These are phyloP conservation scores for Globisporangium polare DNA, from an alignment of 352 stramenopile species.

Conservation along the genomic window DNA sequence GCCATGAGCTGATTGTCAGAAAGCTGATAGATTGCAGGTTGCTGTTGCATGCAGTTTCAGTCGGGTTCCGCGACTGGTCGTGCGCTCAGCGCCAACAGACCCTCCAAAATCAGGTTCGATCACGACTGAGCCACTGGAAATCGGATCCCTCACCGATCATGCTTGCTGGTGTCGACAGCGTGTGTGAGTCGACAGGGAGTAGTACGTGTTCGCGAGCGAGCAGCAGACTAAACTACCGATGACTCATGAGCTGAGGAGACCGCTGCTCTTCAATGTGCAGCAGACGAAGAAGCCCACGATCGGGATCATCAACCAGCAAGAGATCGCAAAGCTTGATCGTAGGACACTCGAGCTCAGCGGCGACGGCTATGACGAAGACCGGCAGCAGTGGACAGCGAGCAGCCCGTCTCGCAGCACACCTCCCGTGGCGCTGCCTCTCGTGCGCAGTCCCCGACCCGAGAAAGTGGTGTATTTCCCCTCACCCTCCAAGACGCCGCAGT, in stretches of 20 bases:
- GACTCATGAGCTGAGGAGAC: conserved; percentile 51
- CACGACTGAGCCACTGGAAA: neutral
- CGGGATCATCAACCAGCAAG: conserved; percentile 44
- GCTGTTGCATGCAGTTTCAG: neutral
- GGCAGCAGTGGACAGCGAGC: neutral
- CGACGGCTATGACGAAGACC: conserved; percentile 16
- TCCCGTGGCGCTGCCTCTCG: conserved; percentile 44
- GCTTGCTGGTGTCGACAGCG: neutral
- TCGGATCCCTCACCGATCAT: neutral
- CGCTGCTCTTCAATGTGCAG: conserved; percentile 52
- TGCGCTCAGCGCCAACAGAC: neutral
- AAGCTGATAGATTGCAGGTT: too few species aligned
- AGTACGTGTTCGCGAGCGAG: neutral
- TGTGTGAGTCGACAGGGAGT: neutral
- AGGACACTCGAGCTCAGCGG: conserved; percentile 14
- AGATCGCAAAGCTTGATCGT: conserved; percentile 34
- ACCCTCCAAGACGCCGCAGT: conserved; percentile 48
- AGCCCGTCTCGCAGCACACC: conserved; percentile 12
- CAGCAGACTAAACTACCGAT: conserved; percentile 17
- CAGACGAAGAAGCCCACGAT: conserved; percentile 33
- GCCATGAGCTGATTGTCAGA: neutral
- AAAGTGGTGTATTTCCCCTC: conserved; percentile 34
- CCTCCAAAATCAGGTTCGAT: neutral
- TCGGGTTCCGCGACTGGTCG: neutral
- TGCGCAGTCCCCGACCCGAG: conserved; percentile 36